Evolutionary conservation across 257 asterid genomes (phyloP), one percentile per base, ranked within the genome.

Genomic region (Petunia axillaris): DNA sequence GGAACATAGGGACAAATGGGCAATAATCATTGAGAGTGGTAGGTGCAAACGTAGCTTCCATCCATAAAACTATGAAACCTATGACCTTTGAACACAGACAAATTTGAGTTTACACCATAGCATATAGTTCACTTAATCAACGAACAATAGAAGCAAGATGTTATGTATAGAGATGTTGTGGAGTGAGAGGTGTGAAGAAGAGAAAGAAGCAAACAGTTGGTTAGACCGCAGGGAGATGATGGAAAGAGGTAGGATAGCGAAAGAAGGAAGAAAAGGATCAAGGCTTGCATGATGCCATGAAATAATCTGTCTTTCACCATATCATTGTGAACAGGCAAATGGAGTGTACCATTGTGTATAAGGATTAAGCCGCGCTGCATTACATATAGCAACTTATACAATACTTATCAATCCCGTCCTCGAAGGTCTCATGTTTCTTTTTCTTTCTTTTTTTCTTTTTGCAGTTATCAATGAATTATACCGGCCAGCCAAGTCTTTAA

Each of bases 51-150:
- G 55, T 46, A 44, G 58, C 39, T 70, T 52, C 11, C 16, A 1
- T 35, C 58, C 44, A 44, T 9, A 44, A n/a, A 44, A 70, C 58
- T 1, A 68, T 43, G 43, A 52, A 41, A 6, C 7, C 39, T 67
- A 25, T 43, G n/a, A 67, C 39, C 15, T 44, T 67, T 5, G 1
- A 67, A 44, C n/a, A 44, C 8, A 16, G 57, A 15, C 4, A 46
- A 70, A 25, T 4, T 0, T 25, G 25, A 46, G 11, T 70, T 10
- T 70, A 41, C 59, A 9, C 59, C 43, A 25, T 15, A 4, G 9
- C 76, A 70, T 70, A 46, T 25, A 48, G 77, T 70, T 44, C 25
- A 40, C 76, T 43, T 6, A 66, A 40, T 66, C 75, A 40, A 66
- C 6, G 75, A 15, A 1, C 53, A 66, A 8, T 5, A 40, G 6